These are phyloP conservation scores for Pythium vanterpoolii DNA, from an alignment of 352 stramenopile genomes.

Conservation along the genomic window DNA sequence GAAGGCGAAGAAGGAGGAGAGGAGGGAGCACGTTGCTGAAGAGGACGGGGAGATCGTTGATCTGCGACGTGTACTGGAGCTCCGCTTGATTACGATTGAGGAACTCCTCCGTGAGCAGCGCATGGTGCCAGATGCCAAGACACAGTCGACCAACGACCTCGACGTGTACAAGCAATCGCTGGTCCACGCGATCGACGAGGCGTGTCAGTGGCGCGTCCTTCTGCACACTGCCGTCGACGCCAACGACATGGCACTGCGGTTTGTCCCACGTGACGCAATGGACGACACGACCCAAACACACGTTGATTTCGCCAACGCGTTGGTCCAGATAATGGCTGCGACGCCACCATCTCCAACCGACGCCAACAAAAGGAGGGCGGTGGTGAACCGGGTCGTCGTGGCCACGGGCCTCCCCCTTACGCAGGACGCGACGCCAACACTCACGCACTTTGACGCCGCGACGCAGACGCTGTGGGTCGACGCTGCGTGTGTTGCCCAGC, in stretches of 20 bases:
- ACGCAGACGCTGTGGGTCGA: constrained; percentile 34
- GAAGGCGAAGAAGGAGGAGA: not conserved
- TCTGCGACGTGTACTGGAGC: constrained; percentile 4
- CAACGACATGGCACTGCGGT: not conserved
- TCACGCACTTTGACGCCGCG: constrained; percentile 18
- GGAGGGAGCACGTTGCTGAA: not conserved
- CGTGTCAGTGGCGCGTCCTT: constrained; percentile 6
- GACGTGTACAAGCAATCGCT: constrained; percentile 12
- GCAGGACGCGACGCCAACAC: not conserved
- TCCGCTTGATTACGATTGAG: constrained; percentile 18
- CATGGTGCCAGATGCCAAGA: not conserved
- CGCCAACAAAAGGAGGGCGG: not conserved
- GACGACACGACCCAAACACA: constrained; percentile 1
- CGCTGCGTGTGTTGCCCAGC: constrained; percentile 28
- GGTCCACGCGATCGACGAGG: constrained; percentile 8
- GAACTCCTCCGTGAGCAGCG: constrained; percentile 1
- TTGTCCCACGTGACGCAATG: not conserved
- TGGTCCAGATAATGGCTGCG: not conserved
- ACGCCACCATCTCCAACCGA: too few species aligned
- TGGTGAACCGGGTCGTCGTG: constrained; percentile 6
- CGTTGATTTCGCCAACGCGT: constrained; percentile 7
- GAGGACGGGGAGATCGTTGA: not conserved
- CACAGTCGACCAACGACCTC: not conserved
- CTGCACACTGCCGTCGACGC: not conserved
- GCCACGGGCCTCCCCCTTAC: not conserved